Evolutionary conservation across 1,284 basidiomycete genomes (phyloP).

Genomic region (Wolfiporia cocos): DNA sequence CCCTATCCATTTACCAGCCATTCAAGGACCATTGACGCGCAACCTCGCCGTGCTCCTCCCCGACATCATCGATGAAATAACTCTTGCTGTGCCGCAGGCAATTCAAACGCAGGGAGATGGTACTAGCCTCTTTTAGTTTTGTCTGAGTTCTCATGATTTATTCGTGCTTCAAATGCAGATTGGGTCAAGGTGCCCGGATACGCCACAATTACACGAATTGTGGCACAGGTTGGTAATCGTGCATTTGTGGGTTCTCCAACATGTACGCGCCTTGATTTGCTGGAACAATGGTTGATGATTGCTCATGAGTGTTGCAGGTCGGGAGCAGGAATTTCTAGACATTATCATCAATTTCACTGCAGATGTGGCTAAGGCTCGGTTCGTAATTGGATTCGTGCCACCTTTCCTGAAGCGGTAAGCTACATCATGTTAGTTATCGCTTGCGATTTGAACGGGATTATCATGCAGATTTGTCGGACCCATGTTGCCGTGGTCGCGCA

Average conservation of each 20-base stretch:
- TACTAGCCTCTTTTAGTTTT: background rate
- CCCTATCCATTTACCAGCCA: constrained; percentile 10
- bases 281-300: background rate
- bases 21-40: constrained; percentile 13
- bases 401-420: constrained; percentile 23
- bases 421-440: no score
- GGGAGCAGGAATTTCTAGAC: constrained; percentile 27
- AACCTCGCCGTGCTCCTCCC: constrained; percentile 11
- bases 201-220: constrained; percentile 14
- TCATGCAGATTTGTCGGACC: background rate
- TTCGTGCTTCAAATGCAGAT: constrained; percentile 7
- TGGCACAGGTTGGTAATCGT: constrained; percentile 18
- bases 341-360: constrained; percentile 26
- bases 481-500: background rate
- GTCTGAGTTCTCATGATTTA: no score
- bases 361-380: constrained; percentile 21
- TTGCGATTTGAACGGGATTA: background rate
- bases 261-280: constrained; percentile 15
- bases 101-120: constrained; percentile 1
- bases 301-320: constrained; percentile 7
- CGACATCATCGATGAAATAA: constrained; percentile 15
- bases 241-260: constrained; percentile 20
- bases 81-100: constrained; percentile 6
- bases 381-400: constrained; percentile 30
- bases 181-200: constrained; percentile 14